These are phyloP conservation scores for Syncephalastrum monosporum DNA, from an alignment of 371 early-diverging fungal genomes.

Conservation along the genomic window DNA sequence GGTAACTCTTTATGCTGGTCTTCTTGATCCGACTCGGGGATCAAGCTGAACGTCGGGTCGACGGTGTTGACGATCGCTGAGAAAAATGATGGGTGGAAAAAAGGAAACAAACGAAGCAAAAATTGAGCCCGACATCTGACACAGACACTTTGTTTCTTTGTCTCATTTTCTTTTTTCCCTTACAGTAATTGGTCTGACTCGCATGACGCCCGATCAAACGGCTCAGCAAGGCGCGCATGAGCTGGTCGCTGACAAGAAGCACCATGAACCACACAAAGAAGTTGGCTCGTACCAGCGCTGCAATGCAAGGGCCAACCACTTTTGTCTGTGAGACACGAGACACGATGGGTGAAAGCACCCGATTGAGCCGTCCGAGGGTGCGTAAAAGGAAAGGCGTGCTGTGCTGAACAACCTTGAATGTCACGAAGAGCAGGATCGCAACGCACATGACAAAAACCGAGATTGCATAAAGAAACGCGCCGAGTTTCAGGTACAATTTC, in stretches of 20 bases:
- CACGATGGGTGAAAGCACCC: slow-evolving; percentile 27
- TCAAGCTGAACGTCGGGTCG: slow-evolving; percentile 28
- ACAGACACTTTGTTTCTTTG: not conserved
- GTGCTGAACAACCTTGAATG: slow-evolving; percentile 36
- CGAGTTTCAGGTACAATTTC: slow-evolving; percentile 3
- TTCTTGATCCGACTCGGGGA: slow-evolving; percentile 3
- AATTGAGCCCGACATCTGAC: not conserved
- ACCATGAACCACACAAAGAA: slow-evolving; percentile 43
- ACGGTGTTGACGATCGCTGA: slow-evolving; percentile 37
- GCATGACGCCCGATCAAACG: slow-evolving; percentile 36
- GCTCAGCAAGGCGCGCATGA: slow-evolving; percentile 30
- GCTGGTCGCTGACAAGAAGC: slow-evolving; percentile 36
- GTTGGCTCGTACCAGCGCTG: slow-evolving; percentile 24
- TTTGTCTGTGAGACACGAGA: slow-evolving; percentile 20
- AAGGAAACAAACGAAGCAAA: slow-evolving; percentile 1
- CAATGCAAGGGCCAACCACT: slow-evolving; percentile 32
- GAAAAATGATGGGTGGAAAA: not conserved
- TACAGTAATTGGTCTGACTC: slow-evolving; percentile 33
- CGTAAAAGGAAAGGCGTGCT: slow-evolving; percentile 30
- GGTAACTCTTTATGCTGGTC: slow-evolving; percentile 8
- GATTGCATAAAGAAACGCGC: slow-evolving; percentile 18
- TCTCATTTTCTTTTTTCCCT: not conserved
- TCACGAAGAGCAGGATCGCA: slow-evolving; percentile 25
- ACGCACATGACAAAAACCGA: slow-evolving; percentile 26
- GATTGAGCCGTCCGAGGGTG: slow-evolving; percentile 21